Evolutionary conservation across 2,329 filamentous ascomycete genomes (phyloP), one percentile per base, ranked within the genome.

Genomic region (Albophoma yamanashiensis): DNA sequence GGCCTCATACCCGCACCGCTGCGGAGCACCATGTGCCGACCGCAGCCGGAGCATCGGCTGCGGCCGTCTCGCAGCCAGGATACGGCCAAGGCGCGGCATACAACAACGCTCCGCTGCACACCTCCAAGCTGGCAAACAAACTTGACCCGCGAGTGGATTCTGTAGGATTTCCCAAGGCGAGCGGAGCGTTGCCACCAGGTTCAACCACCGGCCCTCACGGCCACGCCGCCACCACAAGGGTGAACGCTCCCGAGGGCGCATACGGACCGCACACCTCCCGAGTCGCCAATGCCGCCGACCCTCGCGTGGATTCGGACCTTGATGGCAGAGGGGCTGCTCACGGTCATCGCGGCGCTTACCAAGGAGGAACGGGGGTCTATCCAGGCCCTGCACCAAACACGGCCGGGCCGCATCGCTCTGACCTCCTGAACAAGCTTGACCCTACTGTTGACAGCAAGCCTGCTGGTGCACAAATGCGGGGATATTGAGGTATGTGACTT

Each of bases 131-230:
- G 8, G 69, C 70, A 4, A 82, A 82, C 70, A 78, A 77, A 58
- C 47, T 69, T 3, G 79, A 82, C 63, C 78, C 78, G 17, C 69
- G 77, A 34, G 73, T 80, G 45, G 78, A 82, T 63, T 77, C 75
- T 11, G 8, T 3, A 6, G 8, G 8, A 6, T 20, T 34, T 11
- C 45, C 60, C 2, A 25, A 17, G 55, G 55, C 55, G 22, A 42
- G 25, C 38, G 36, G 34, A 17, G 22, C 22, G 11, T 22, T 55
- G 53, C 53, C 53, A 11, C 53, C 20, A 2, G 53, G 5, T 11
- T 22, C 53, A 40, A 20, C 36, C 25, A 4, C 55, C 56, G 14
- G 39, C 8, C n/a, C 34, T 38, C 27, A 36, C 1, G 50, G 47
- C 7, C 36, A 39, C 7, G 45, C 55, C 6, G 50, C 40, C 17